Evolutionary conservation across 1,284 basidiomycete genomes (phyloP).

Genomic region (Sanghuangporus weigelae): DNA sequence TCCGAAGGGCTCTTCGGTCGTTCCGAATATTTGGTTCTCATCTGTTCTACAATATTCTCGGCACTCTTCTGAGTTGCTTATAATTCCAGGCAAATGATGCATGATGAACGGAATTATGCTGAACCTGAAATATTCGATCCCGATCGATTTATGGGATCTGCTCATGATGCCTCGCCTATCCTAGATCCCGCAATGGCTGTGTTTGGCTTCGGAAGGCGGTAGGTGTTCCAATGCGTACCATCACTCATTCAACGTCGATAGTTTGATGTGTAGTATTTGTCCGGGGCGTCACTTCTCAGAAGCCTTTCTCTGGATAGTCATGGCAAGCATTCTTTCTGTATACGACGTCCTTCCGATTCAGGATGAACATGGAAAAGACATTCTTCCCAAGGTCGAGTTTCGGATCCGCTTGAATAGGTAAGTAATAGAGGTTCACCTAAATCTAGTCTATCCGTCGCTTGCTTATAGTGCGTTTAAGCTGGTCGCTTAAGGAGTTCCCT

Average conservation of each 20-base stretch:
- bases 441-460: neutral
- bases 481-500: neutral
- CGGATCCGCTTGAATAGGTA: neutral
- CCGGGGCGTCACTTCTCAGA: conserved; percentile 24
- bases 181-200: neutral
- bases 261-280: conserved; percentile 18
- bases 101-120: conserved; percentile 8
- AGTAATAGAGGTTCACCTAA: neutral
- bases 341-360: conserved; percentile 11
- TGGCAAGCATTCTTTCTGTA: conserved; percentile 9
- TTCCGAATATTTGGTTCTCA: conserved; percentile 17
- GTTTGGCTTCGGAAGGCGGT: conserved; percentile 3
- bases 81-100: conserved; percentile 13
- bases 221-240: conserved; percentile 10
- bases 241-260: neutral
- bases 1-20: conserved; percentile 7
- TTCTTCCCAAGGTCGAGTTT: conserved; percentile 16
- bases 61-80: neutral
- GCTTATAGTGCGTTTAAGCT: neutral
- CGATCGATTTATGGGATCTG: neutral
- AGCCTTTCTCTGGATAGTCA: conserved; percentile 12
- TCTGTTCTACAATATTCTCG: neutral
- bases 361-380: conserved; percentile 13
- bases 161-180: neutral
- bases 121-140: conserved; percentile 8